A percentile compares a stretch with the other conserved stretches of the same genome.
phyloP scores from a whole-genome alignment of 345 rosid genomes.

The Nasturtium officinale region DNA sequence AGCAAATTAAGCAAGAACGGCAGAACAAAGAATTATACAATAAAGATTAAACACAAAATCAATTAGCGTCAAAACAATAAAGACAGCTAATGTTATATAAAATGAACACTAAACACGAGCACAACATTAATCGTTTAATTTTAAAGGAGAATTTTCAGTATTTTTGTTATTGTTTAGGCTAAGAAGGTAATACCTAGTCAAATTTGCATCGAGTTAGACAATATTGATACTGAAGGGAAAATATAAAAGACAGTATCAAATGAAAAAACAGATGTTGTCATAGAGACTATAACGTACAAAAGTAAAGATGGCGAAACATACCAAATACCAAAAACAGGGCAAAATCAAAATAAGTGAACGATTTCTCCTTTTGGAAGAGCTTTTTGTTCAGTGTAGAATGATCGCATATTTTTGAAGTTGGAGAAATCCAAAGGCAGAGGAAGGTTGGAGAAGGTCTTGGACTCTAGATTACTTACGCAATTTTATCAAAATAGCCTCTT shows the following conservation, averaged over 20 bases:
- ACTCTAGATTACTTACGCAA: neutral
- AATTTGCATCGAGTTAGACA: neutral
- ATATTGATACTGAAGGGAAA: neutral
- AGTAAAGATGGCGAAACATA: neutral
- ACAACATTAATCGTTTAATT: neutral
- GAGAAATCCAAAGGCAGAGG: slow-evolving; percentile 9
- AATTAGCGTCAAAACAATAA: neutral
- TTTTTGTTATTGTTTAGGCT: neutral
- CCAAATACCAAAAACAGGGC: slow-evolving; percentile 6
- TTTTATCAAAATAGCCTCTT: neutral
- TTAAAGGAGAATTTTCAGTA: neutral
- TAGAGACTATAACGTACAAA: slow-evolving; percentile 7
- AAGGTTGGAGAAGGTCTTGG: slow-evolving; percentile 41
- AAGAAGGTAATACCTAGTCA: neutral
- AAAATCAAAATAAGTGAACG: neutral
- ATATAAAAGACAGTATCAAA: neutral
- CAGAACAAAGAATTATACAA: too few species aligned
- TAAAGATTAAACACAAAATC: neutral
- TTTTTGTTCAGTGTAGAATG: neutral
- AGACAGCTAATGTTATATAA: neutral
- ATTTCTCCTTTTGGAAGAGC: neutral
- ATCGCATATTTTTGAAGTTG: slow-evolving; percentile 16
- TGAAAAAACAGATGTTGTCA: neutral
- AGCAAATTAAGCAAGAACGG: neutral
- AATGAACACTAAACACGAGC: neutral